Evolutionary conservation across 352 stramenopile species (phyloP), one percentile per base, ranked within the genome.

Genomic region (Globisporangium solare): DNA sequence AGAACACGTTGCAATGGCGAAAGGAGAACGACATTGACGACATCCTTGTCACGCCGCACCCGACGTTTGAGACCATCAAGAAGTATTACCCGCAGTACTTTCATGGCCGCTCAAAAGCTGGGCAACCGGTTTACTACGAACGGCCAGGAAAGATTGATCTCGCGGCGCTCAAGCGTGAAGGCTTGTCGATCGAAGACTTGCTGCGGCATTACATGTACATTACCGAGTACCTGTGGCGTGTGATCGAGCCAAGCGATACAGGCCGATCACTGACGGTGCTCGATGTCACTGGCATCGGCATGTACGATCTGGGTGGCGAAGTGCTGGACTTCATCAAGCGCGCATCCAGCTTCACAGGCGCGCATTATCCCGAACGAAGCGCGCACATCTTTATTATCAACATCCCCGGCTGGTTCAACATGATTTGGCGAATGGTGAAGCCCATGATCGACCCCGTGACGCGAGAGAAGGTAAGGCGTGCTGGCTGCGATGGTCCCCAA

Each of bases 321-420:
- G 86, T 94, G 27, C 68, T 96, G 51, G 85, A 95, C 55, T 96
- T 96, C 54, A 92, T 96, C 66, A 91, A 91, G 65, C 79, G 77
- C 27, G 83, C 84, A 8, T 92, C 83, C 14, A 72, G 70, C 12
- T 93, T 97, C 63, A 97, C 96, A 31, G 89, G 86, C 45, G 72
- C 80, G 6, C 89, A 98, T 68, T 98, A 97, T 73, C 94, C 93
- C 6, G 88, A 97, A 64, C 79, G 94, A 35, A 96, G 88, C 46
- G 88, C 94, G 51, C 92, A 96, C 59, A 98, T 97, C 59, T 92
- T 98, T 46, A 92, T 98, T 47, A 87, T 98, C 54, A 98, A 98
- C 77, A 95, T 97, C 31, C 94, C 94, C 0, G 85, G 79, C 51
- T 98, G 94, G 94, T 97, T 98, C 70, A 89, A 94, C 69, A 89